Base-by-base conservation (phyloP, 495 filamentous ascomycete genomes). In the Staphylotrichum longicolle region DNA sequence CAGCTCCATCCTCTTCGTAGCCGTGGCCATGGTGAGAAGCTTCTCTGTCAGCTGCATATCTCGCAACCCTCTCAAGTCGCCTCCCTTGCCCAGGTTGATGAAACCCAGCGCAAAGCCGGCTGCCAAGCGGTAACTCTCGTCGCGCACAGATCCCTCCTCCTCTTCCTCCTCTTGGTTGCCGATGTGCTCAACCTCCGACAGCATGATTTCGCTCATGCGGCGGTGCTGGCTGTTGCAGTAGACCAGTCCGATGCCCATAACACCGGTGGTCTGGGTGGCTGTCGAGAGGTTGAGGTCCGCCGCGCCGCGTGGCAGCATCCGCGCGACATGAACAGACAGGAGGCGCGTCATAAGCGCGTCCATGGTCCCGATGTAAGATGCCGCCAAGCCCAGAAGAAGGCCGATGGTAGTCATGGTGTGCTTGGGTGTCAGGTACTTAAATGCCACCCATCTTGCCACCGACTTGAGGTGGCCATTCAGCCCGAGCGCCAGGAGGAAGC, bases 341-440 rank as follows among this genome's bases (percentile, higher is more conserved):
- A 99, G 76, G n/a, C 92, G 86, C 5, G 95, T 96, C 53, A 97
- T 91, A 7, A 96, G 82, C 1, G 88, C 91, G 68, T 99, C 93
- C 95, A 96, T 97, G 30, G 92, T 97, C 7, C 94, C 94, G 50
- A 98, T 76, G 70, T 95, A 94, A 8, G 93, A 96, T 10, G 90
- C 95, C 3, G 95, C 91, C 54, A 98, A 79, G 33, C 94, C 94
- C 8, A 99, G 80, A 47, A 99, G 82, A 20, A 99, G 80, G 9
- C 95, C 94, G 61, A 99, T 95, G 7, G 94, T 97, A 10, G 93
- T 97, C 93, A 98, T 98, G 42, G 92, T 93, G 74, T 98, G 94
- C 70, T 98, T 98, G 3, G 94, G 94, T 0, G 94, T 98, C 35
- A 98, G 76, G 63, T 98, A 98, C 75, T 96, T 98, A 84, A 96